Evolutionary conservation across 78 protist species (phyloP), one percentile per base, ranked within the genome.

Genomic region (Protostelium mycophagum): DNA sequence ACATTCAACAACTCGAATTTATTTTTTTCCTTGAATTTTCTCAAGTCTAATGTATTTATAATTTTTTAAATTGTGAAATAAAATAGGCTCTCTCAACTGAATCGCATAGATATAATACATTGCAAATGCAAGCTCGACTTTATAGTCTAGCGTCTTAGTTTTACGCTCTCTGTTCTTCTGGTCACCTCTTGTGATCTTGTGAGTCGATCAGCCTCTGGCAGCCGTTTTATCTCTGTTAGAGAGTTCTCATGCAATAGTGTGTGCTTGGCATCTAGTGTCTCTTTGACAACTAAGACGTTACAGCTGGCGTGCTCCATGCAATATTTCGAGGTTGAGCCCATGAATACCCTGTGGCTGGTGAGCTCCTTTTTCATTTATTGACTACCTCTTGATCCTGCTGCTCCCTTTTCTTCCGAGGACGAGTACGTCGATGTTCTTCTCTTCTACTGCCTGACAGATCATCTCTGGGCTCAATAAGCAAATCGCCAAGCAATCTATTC

Each of bases 381-480:
- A 16, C 31, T 51, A 51, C 73, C 73, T 92, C 84, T 92, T 92
- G 9, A 92, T 88, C 35, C 88, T 39, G 34, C 94, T 91, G 84
- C 87, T 85, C 28, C 94, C 91, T 88, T 91, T 92, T 86, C 94
- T 88, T 28, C 94, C 94, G 63, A 92, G 92, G 0, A 92, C 91
- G 5, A 92, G 51, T 28, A 37, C 85, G 23, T 92, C 91, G 51
- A 92, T 92, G 63, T 84, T 16, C 38, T 92, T 92, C 84, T 92
- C 91, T 16, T 51, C 73, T 51, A 51, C 73, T 5, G 73, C 16
- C 73, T 51, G 73, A 16, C 73, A 51, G 5, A 51, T 25, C 73
- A 51, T 51, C 73, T 51, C 73, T 51, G 73, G 16, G 5, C 31
- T n/a, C n/a, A n/a, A n/a, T n/a, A n/a, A n/a, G n/a, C n/a, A n/a